Percentiles rank a stretch among this genome's conserved stretches.
phyloP scores from a whole-genome alignment of 331 rosid genomes.

The Telfairia occidentalis region DNA sequence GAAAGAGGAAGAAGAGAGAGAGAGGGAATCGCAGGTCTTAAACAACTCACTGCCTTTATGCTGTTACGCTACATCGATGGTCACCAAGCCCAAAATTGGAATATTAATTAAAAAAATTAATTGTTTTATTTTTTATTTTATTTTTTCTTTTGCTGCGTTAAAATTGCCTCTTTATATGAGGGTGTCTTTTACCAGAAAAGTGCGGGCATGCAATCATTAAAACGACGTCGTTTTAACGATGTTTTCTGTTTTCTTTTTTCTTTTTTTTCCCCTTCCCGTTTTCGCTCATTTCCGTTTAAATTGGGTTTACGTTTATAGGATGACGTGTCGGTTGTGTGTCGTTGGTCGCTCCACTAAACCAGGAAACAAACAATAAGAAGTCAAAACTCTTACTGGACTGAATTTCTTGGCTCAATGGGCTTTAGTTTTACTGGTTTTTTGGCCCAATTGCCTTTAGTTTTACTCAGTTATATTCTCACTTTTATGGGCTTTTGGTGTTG shows the following conservation, averaged over 20 bases:
- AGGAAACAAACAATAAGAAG: neutral
- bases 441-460: neutral
- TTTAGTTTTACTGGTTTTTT: neutral
- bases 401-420: neutral
- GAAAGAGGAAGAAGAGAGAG: neutral
- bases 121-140: neutral
- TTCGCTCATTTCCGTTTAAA: neutral
- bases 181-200: neutral
- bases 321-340: neutral
- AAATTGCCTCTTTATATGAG: neutral
- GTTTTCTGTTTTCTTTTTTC: neutral
- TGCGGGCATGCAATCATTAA: neutral
- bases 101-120: neutral
- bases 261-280: neutral
- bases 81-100: neutral
- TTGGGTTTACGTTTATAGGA: neutral
- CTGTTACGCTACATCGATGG: neutral
- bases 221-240: neutral
- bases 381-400: neutral
- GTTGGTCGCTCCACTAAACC: neutral
- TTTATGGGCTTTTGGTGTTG: neutral
- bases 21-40: neutral
- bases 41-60: conserved; percentile 1
- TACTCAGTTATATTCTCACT: too few relatives aligned
- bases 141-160: neutral